Percentiles rank a stretch among this genome's conserved stretches.
phyloP scores from a whole-genome alignment of 2,329 filamentous ascomycete genomes.

The Diaporthe destruens region DNA sequence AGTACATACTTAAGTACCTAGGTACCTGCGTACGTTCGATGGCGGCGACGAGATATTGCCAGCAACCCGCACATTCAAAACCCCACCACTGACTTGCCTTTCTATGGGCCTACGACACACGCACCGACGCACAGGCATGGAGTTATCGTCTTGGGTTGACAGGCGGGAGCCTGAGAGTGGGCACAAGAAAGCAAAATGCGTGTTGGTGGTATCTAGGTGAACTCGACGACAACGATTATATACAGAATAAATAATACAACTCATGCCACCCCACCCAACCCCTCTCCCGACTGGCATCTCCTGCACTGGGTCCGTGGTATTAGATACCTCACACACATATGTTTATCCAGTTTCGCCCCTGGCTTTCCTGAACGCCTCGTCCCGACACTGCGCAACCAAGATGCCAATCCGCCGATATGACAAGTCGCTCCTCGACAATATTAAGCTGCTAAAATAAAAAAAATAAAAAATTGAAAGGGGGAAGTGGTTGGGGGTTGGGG shows the following conservation, averaged over 20 bases:
- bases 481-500: neutral
- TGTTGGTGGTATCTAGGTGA: conserved; percentile 38
- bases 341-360: conserved; percentile 20
- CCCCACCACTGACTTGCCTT: too few relatives aligned
- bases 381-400: conserved; percentile 1
- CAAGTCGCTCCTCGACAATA: neutral
- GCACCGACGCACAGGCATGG: neutral
- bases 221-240: conserved; percentile 28
- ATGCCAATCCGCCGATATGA: neutral
- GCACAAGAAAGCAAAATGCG: conserved; percentile 15
- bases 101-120: neutral
- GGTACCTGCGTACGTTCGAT: too few relatives aligned
- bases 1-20: too few relatives aligned
- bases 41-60: too few relatives aligned
- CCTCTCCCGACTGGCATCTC: neutral
- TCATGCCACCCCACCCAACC: neutral
- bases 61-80: too few relatives aligned
- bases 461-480: neutral
- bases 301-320: neutral
- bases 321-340: neutral
- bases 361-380: conserved; percentile 20
- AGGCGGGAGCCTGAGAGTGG: neutral
- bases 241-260: conserved; percentile 30
- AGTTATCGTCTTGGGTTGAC: neutral
- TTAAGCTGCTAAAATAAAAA: neutral